Evolutionary conservation across 768 basidiomycete genomes (phyloP).

Genomic region (Lentinula edodes): DNA sequence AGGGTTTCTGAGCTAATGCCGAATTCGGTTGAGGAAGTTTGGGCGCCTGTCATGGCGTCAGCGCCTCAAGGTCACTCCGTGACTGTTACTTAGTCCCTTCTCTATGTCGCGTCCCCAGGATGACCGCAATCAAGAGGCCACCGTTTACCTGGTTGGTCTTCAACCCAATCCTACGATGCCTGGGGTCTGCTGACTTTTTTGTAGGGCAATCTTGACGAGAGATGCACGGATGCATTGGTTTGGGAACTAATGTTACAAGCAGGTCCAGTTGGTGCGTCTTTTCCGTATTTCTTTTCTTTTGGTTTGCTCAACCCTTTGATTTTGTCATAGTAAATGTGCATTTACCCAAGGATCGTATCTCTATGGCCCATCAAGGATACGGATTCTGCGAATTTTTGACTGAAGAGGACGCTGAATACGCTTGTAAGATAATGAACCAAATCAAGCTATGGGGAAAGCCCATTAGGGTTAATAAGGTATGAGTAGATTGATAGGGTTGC

Average conservation of each 20-base stretch:
- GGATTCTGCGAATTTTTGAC: slow-evolving; percentile 99
- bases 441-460: slow-evolving; percentile 99
- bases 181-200: neutral
- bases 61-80: neutral
- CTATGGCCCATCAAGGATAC: slow-evolving; percentile 98
- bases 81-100: neutral
- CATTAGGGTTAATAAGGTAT: slow-evolving; percentile 96
- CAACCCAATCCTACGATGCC: neutral
- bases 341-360: slow-evolving; percentile 96
- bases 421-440: slow-evolving; percentile 99
- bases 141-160: slow-evolving; percentile 70
- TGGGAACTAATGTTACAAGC: slow-evolving; percentile 99
- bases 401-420: slow-evolving; percentile 99
- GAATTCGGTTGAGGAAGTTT: too few species aligned
- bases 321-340: slow-evolving; percentile 81
- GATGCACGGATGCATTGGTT: slow-evolving; percentile 87
- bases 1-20: too few species aligned
- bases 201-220: slow-evolving; percentile 95
- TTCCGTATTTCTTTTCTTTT: neutral
- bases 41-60: too few species aligned
- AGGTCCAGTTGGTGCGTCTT: slow-evolving; percentile 87
- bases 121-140: slow-evolving; percentile 89
- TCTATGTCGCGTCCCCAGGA: slow-evolving; percentile 70
- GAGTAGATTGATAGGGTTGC: slow-evolving; percentile 23
- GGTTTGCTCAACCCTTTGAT: neutral